Conservation (phyloP, 257 asterid species). For the Lantana camara region DNA sequence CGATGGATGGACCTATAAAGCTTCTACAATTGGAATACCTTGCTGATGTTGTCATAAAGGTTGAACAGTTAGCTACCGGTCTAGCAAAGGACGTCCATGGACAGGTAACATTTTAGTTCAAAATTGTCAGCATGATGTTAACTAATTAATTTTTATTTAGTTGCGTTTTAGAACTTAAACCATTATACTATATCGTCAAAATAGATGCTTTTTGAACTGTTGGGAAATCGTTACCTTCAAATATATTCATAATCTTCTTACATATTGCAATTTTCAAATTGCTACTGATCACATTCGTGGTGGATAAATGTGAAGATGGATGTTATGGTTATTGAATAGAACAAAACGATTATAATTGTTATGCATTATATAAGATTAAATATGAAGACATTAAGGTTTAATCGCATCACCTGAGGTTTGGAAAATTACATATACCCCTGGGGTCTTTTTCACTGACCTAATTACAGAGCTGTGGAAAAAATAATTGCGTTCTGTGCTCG, state of each 20-base stretch:
- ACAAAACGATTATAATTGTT: too few relatives aligned
- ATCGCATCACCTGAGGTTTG: too few relatives aligned
- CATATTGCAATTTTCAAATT: too few relatives aligned
- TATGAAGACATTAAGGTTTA: too few relatives aligned
- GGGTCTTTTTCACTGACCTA: too few relatives aligned
- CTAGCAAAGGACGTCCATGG: conserved; percentile 94
- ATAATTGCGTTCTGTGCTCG: too few relatives aligned
- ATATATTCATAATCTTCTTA: background rate
- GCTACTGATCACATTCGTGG: background rate
- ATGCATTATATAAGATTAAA: too few relatives aligned
- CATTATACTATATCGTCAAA: too few relatives aligned
- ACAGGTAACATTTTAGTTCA: conserved; percentile 59
- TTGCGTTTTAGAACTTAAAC: too few relatives aligned
- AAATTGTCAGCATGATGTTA: background rate
- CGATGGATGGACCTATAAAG: conserved; percentile 48
- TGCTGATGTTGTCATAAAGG: conserved; percentile 74
- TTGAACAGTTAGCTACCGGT: conserved; percentile 94
- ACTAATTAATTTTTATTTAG: background rate
- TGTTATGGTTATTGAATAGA: background rate
- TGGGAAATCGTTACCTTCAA: background rate
- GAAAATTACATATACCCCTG: too few relatives aligned
- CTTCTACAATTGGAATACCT: conserved; percentile 69
- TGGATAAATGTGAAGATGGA: background rate
- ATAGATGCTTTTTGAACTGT: too few relatives aligned
- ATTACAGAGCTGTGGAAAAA: too few relatives aligned